Evolutionary conservation across 2,329 filamentous ascomycete genomes (phyloP), one percentile per base, ranked within the genome.

Genomic region (Trichoderma endophyticum): DNA sequence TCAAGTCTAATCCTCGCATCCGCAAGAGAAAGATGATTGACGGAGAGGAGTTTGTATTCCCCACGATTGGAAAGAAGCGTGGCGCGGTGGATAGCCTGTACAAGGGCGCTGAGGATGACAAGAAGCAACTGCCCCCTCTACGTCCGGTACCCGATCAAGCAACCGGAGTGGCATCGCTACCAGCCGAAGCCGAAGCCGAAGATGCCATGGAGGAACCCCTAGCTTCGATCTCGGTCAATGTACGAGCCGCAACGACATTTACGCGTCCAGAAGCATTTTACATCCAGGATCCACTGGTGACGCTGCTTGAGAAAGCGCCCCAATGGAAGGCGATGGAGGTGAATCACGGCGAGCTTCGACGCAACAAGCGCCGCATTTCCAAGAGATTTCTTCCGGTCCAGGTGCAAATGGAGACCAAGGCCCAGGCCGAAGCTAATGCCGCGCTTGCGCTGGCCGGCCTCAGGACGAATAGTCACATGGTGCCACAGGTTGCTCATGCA

Each of bases 11-110:
- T 51, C 82, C 82, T 6, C 82, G 85, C 26, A 79, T 82, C 51
- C 81, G 86, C 72, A 87, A 85, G 76, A 82, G 83, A 15, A 87
- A 86, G 75, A 81, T 79, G 74, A 82, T 85, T 67, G 78, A 83
- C 28, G 84, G 83, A 9, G 82, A 80, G 54, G 79, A 81, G 68
- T 77, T 80, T 36, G 72, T 71, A 2, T 73, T 72, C 9, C 75
- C 75, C 4, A 62, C 57, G 3, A 71, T 72, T 28, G 71, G 74
- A 15, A 72, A 72, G 60, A 73, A 71, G 54, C 75, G 73, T 12
- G 70, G 71, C 26, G 26, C 70, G 34, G 24, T 39, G n/a, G 36
- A 70, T 56, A 24, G 66, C 24, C 34, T 62, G 4, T 56, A 59
- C 36, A 71, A 66, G 56, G 51, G 34, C 1, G 66, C 74, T 14